A percentile compares a stretch with the other conserved stretches of the same genome.
phyloP scores from a whole-genome alignment of 371 early-diverging fungal genomes.

The Circinella minor region DNA sequence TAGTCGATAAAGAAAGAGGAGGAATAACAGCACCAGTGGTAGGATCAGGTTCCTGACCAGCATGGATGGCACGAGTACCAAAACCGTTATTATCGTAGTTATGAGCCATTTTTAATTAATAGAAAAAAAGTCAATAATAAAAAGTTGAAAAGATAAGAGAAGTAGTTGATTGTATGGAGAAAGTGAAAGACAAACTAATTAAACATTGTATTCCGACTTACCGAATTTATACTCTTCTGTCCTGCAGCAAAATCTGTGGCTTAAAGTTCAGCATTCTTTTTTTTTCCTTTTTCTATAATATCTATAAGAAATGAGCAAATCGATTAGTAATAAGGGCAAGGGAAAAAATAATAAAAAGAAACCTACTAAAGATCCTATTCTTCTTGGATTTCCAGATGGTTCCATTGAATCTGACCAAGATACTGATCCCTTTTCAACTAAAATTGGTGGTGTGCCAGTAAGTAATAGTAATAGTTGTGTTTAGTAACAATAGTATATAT shows the following conservation, averaged over 20 bases:
- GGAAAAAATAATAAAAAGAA: conserved; percentile 17
- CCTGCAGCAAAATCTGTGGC: neutral
- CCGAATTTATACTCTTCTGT: conserved; percentile 4
- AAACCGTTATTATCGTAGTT: conserved; percentile 56
- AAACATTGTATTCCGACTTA: neutral
- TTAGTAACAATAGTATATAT: too few species aligned
- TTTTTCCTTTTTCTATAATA: neutral
- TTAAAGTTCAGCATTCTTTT: neutral
- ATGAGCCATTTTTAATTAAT: conserved; percentile 1
- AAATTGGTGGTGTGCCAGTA: conserved; percentile 77
- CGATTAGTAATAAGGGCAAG: conserved; percentile 2
- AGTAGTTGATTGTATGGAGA: neutral
- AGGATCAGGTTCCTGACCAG: conserved; percentile 87
- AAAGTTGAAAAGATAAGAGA: neutral
- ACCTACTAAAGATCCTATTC: conserved; percentile 25
- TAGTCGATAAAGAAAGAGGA: conserved; percentile 93
- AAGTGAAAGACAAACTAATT: conserved; percentile 2
- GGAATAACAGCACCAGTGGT: conserved; percentile 94
- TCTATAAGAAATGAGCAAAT: neutral
- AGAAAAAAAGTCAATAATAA: neutral
- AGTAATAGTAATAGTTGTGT: conserved; percentile 20
- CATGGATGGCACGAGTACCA: conserved; percentile 92
- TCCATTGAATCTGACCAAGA: conserved; percentile 51
- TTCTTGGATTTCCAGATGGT: conserved; percentile 74
- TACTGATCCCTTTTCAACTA: conserved; percentile 67